Evolutionary conservation across 2,329 filamentous ascomycete genomes (phyloP).

Genomic region (Trichoderma atroviride): DNA sequence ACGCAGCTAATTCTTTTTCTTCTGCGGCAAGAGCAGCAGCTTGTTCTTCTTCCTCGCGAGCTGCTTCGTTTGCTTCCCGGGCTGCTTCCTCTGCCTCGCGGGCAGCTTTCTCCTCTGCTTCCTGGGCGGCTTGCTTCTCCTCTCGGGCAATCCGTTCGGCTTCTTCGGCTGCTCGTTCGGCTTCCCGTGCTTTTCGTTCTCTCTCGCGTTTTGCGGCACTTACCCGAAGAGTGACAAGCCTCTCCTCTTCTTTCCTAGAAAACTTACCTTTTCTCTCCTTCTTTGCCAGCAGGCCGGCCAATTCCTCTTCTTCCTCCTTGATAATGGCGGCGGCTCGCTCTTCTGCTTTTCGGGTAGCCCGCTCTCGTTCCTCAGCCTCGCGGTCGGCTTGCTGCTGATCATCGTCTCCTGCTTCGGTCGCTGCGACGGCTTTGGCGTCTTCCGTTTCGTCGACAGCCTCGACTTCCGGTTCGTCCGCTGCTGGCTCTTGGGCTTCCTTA

Average conservation of each 20-base stretch:
- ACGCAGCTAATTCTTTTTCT: conserved; percentile 47
- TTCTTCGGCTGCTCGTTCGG: conserved; percentile 21
- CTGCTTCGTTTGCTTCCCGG: conserved; percentile 29
- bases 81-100: conserved; percentile 25
- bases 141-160: conserved; percentile 25
- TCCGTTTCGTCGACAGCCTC: conserved; percentile 33
- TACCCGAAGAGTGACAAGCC: conserved; percentile 1
- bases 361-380: conserved; percentile 32
- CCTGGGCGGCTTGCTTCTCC: conserved; percentile 22
- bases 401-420: conserved; percentile 43
- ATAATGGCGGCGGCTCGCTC: conserved; percentile 26
- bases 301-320: conserved; percentile 47
- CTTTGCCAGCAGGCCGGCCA: conserved; percentile 41
- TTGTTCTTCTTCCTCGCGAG: conserved; percentile 28
- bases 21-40: conserved; percentile 37
- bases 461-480: conserved; percentile 32
- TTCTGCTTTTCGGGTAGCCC: conserved; percentile 34
- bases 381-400: conserved; percentile 33
- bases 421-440: conserved; percentile 33
- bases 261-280: conserved; percentile 29
- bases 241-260: conserved; percentile 27
- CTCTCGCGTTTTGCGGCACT: conserved; percentile 14
- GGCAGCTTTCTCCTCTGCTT: conserved; percentile 24
- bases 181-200: conserved; percentile 21
- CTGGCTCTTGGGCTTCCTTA: neutral